Evolutionary conservation across 1,284 basidiomycete species (phyloP), one percentile per base, ranked within the genome.

Genomic region (Porogramme epimiltina): DNA sequence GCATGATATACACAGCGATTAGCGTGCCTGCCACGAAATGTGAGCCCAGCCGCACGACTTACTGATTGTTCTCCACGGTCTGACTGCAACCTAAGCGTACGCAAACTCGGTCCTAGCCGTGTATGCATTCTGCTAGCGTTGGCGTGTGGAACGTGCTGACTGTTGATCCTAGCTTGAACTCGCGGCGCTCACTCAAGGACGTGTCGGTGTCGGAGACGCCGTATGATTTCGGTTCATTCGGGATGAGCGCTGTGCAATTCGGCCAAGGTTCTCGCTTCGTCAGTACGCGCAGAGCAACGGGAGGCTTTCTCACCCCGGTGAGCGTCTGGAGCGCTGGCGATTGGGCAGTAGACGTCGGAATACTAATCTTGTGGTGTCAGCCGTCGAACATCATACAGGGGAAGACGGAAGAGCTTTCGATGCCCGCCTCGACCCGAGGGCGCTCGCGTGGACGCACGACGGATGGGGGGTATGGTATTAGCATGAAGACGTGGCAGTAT

Each of bases 31-130:
- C 45, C 8, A 46, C 36, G 24, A 46, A 46, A 38, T 22, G 45
- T 26, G 13, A 4, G 45, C 24, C 20, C 9, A 37, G 13, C n/a
- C 34, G 8, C 23, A 4, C 9, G 22, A 8, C 4, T 16, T 18
- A 4, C 22, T 16, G 2, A 31, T 10, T 36, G 34, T 18, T 11
- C 5, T 16, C 3, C n/a, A 36, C 20, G 24, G 44, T 15, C 34
- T 37, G 8, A 8, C 34, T 24, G 20, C 18, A 10, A 11, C 11
- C 8, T 25, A 37, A 46, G 45, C 36, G 16, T 46, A 46, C 45
- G 23, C 34, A 10, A 46, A 46, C 24, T 46, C 45, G 45, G 45
- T 46, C 4, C 45, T 46, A 16, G 45, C 45, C 13, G 36, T 46
- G 36, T 37, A 37, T 6, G 34, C n/a, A 5, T 37, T 18, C n/a